Evolutionary conservation across 2,329 filamentous ascomycete genomes (phyloP), one percentile per base, ranked within the genome.

Genomic region (Fusarium neocosmosporiellum): DNA sequence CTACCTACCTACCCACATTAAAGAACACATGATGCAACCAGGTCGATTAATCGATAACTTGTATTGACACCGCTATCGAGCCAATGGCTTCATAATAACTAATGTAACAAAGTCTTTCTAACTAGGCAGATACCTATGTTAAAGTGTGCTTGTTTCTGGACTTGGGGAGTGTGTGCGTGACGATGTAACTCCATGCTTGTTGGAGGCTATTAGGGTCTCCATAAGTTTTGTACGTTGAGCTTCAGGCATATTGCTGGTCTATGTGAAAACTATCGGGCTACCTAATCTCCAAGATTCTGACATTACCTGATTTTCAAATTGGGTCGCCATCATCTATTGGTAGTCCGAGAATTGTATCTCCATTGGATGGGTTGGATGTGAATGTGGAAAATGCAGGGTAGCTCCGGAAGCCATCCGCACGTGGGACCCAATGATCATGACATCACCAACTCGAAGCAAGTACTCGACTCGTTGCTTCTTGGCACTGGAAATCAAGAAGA

Each of bases 351-450:
- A 54, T 48, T 48, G 10, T 13, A 53, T 53, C 7, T 31, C 48
- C 18, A 31, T 53, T 20, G 3, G 11, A 33, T 31, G 48, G 2
- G 11, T 16, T 53, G n/a, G 1, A 41, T 36, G 39, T 59, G 41
- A 68, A 58, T 16, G 59, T 22, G 39, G 24, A 67, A 53, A 63
- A 63, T 74, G 53, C 48, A 74, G 69, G 71, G 71, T 74, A 74
- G 36, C 22, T 18, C 9, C 20, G 16, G 36, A 11, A n/a, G 41
- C 11, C 36, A 59, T 39, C 43, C 62, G 46, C 41, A 68, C 54
- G 20, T 59, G 31, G 41, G 20, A 46, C 34, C 41, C 57, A 70
- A 41, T 43, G 48, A 65, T 60, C 41, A 74, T 74, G 72, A 74
- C 72, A 74, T 74, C 72, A 74, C 66, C 60, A 72, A 50, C 27